These are phyloP conservation scores for Knoxdaviesia capensis DNA, from an alignment of 2,329 filamentous ascomycete genomes.

Conservation along the genomic window DNA sequence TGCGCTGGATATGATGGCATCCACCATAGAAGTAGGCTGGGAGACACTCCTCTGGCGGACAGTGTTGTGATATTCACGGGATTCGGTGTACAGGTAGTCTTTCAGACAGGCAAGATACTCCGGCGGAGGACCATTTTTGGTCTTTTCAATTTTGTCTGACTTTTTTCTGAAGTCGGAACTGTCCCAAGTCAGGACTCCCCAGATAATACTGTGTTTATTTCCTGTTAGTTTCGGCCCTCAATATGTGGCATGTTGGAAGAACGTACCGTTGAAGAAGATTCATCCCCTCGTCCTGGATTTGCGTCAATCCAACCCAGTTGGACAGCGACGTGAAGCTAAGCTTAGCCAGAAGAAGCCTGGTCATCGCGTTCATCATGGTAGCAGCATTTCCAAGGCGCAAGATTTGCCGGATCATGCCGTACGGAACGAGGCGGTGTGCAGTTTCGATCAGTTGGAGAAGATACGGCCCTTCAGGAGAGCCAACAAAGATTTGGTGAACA, in stretches of 20 bases:
- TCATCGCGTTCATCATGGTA: slow-evolving; percentile 61
- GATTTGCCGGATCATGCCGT: slow-evolving; percentile 51
- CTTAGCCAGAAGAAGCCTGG: slow-evolving; percentile 56
- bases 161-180: slow-evolving; percentile 47
- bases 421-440: slow-evolving; percentile 51
- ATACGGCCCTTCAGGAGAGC: slow-evolving; percentile 57
- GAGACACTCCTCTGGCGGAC: slow-evolving; percentile 33
- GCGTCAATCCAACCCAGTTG: slow-evolving; percentile 60
- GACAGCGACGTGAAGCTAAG: slow-evolving; percentile 53
- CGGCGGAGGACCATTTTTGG: slow-evolving; percentile 13
- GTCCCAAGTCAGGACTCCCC: slow-evolving; percentile 54
- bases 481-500: slow-evolving; percentile 51
- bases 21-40: slow-evolving; percentile 38
- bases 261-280: slow-evolving; percentile 46
- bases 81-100: slow-evolving; percentile 7
- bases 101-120: too few species aligned
- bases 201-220: slow-evolving; percentile 38
- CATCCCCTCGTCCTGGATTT: slow-evolving; percentile 56
- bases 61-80: slow-evolving; percentile 35
- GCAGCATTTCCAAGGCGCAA: slow-evolving; percentile 60
- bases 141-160: slow-evolving; percentile 42
- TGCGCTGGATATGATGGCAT: slow-evolving; percentile 30
- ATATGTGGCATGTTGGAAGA: not conserved
- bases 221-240: slow-evolving; percentile 1
- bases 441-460: slow-evolving; percentile 51